Percentiles rank a stretch among this genome's conserved stretches.
Evolutionary conservation across 2,329 filamentous ascomycete genomes (phyloP).

Genomic region (Alternaria sp.): DNA sequence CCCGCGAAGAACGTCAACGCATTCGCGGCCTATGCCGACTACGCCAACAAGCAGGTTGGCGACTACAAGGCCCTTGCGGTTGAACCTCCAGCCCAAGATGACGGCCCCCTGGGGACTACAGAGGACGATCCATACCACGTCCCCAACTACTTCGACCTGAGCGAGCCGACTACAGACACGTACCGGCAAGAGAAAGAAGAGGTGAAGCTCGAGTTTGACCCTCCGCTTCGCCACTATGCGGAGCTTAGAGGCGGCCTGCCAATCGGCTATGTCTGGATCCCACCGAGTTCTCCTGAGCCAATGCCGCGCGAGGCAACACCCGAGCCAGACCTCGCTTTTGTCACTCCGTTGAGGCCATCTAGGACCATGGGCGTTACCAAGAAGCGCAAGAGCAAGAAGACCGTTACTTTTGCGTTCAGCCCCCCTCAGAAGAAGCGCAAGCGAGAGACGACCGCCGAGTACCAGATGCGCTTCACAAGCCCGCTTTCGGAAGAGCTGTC

Average conservation of each 20-base stretch:
- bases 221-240: conserved; percentile 9
- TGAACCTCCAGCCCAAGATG: not conserved
- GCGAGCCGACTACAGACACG: not conserved
- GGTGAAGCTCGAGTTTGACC: conserved; percentile 11
- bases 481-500: conserved; percentile 8
- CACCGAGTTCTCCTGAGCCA: conserved; percentile 7
- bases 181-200: not conserved
- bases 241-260: conserved; percentile 9
- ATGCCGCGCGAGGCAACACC: not conserved
- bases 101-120: no score
- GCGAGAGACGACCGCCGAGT: not conserved
- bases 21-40: not conserved
- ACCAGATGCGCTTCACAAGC: conserved; percentile 1
- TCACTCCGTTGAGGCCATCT: not conserved
- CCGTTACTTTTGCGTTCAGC: not conserved
- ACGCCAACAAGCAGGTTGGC: not conserved
- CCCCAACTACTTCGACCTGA: not conserved
- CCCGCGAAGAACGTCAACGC: not conserved
- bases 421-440: conserved; percentile 1
- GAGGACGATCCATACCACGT: conserved; percentile 6
- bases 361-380: not conserved
- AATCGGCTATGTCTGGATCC: conserved; percentile 12
- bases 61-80: not conserved
- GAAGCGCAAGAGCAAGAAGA: conserved; percentile 5
- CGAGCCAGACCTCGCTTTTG: not conserved